Evolutionary conservation across 352 stramenopile species (phyloP).

Genomic region (Globisporangium takayamanum): DNA sequence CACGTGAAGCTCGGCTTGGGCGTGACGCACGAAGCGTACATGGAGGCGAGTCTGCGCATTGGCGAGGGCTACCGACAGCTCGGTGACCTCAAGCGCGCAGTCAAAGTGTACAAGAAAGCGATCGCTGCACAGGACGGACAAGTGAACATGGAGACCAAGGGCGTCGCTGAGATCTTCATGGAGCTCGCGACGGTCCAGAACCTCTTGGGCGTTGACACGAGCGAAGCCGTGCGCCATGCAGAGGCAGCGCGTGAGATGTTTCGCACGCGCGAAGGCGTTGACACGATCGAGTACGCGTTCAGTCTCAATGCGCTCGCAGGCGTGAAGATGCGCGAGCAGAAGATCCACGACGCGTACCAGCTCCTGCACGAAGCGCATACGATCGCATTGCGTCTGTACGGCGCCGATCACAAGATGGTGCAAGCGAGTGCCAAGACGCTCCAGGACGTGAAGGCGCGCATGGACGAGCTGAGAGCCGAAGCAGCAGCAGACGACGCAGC

Average conservation of each 20-base stretch:
- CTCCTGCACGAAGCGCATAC: conserved; percentile 58
- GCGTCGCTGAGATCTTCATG: conserved; percentile 76
- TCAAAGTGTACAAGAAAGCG: conserved; percentile 50
- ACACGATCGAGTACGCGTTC: conserved; percentile 68
- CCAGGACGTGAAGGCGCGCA: conserved; percentile 48
- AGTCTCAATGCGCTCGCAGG: conserved; percentile 75
- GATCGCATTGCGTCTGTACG: conserved; percentile 66
- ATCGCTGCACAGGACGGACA: conserved; percentile 46
- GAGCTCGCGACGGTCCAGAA: conserved; percentile 52
- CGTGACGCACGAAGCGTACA: conserved; percentile 61
- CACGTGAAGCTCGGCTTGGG: conserved; percentile 64
- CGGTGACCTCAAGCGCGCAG: conserved; percentile 38
- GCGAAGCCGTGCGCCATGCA: conserved; percentile 27
- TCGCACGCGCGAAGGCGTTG: conserved; percentile 52
- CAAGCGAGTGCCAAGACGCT: conserved; percentile 56
- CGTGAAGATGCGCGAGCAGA: conserved; percentile 61
- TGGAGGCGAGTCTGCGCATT: conserved; percentile 66
- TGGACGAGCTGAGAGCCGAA: conserved; percentile 27
- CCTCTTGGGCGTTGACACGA: conserved; percentile 27
- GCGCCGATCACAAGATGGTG: conserved; percentile 54
- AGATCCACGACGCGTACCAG: conserved; percentile 46
- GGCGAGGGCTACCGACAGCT: conserved; percentile 67
- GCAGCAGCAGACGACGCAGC: neutral
- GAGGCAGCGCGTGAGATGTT: conserved; percentile 52
- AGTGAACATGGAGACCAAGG: conserved; percentile 57